Evolutionary conservation across 106 monocot species (phyloP), one percentile per base, ranked within the genome.

Genomic region (Dioscorea zingiberensis): DNA sequence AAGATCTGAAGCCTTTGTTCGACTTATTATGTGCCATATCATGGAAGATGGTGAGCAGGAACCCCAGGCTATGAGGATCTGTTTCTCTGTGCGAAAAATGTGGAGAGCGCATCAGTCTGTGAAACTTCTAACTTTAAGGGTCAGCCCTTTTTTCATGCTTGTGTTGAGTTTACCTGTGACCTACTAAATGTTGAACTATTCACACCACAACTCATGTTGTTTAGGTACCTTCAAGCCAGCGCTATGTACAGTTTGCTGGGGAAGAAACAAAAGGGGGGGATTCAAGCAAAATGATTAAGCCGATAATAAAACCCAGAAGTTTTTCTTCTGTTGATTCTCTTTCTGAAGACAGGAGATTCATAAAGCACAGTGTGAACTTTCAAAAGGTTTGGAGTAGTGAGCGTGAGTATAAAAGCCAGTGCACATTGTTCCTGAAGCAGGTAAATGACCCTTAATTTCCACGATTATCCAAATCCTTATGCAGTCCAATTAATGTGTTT

Each of bases 321-420:
- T 59, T 81, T 60, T 38, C 44, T 45, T 70, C 73, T 27, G 54
- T 47, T 27, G 60, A 77, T 67, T 74, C 75, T 67, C 65, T 57
- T 22, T 48, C 79, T 55, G 79, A 73, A 55, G 86, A 81, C 44
- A 73, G 55, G 62, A 84, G 81, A 77, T 89, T 84, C 24, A 69
- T 82, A 24, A 93, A 76, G 54, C 81, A 93, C 58, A 73, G 21
- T 69, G 80, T 98, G 29, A 93, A 93, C 68, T 98, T 98, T 68
- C 83, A 72, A 45, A 89, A 86, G 66, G 87, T 98, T 14, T 98
- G 98, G 98, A 98, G 84, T 64, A 98, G 93, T 53, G 98, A 98
- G 63, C 81, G 49, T 55, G 92, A 92, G 59, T 74, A 21, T 46
- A 66, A 25, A 60, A 68, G 70, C 58, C 71, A 76, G 66, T 98